A percentile compares a stretch with the other conserved stretches of the same genome.
phyloP scores from a whole-genome alignment of 805 yeast species.

The Starmerella riodocensis region DNA sequence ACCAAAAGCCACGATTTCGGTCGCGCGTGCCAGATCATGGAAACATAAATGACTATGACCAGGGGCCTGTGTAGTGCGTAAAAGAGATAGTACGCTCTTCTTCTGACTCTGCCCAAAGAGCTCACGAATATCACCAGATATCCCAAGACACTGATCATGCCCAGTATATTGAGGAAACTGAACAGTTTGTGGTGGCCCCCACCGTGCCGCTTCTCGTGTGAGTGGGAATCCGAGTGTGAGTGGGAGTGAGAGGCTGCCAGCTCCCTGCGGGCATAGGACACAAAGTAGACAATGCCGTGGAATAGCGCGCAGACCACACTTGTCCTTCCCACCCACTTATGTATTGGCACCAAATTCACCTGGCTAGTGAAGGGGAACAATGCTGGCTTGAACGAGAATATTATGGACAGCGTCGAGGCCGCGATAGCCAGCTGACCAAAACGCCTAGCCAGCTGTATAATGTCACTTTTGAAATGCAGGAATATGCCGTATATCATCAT shows the following conservation, averaged over 20 bases:
- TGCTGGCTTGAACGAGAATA: constrained; percentile 68
- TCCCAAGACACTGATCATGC: constrained; percentile 42
- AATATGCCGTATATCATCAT: constrained; percentile 10
- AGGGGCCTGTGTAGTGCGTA: constrained; percentile 58
- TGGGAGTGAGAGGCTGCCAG: background rate
- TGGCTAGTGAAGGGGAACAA: constrained; percentile 69
- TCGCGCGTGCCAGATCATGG: constrained; percentile 64
- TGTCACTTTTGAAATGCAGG: constrained; percentile 8
- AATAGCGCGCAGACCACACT: constrained; percentile 52
- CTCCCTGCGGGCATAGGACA: constrained; percentile 5
- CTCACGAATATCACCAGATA: constrained; percentile 49
- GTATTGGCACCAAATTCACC: constrained; percentile 58
- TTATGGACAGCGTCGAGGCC: constrained; percentile 58
- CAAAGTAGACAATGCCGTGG: constrained; percentile 49
- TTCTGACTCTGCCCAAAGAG: constrained; percentile 54
- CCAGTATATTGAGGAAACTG: constrained; percentile 41
- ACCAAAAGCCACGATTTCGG: constrained; percentile 57
- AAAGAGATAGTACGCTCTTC: constrained; percentile 49
- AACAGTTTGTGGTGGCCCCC: constrained; percentile 12
- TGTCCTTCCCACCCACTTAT: constrained; percentile 80
- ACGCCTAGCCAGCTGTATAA: constrained; percentile 49
- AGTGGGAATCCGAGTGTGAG: background rate
- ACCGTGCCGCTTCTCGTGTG: constrained; percentile 12
- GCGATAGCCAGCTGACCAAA: constrained; percentile 68
- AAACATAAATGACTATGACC: constrained; percentile 54